These are phyloP conservation scores for Neoarthrinium moseri DNA, from an alignment of 2,329 filamentous ascomycete species.

Conservation along the genomic window DNA sequence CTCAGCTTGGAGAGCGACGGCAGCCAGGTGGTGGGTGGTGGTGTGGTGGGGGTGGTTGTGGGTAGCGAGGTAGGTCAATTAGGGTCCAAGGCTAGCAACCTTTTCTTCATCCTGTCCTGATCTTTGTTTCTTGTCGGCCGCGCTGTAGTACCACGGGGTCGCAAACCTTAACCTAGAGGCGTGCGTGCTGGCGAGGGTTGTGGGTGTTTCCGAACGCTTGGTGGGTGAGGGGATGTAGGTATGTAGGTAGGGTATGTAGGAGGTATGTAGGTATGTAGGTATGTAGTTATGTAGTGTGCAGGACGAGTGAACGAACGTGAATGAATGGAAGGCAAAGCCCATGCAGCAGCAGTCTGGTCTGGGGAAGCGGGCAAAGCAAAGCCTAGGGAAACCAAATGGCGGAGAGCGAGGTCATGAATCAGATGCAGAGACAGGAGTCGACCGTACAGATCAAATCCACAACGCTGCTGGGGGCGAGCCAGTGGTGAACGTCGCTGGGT, in stretches of 20 bases:
- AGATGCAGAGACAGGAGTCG: too few relatives aligned
- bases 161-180: constrained; percentile 1
- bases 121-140: too few relatives aligned
- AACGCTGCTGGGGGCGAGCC: too few relatives aligned
- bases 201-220: too few relatives aligned
- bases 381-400: background rate
- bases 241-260: too few relatives aligned
- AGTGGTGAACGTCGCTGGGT: constrained; percentile 7
- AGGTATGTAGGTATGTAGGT: too few relatives aligned
- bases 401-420: background rate
- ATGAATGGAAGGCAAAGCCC: too few relatives aligned
- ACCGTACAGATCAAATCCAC: too few relatives aligned
- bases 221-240: background rate
- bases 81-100: constrained; percentile 7
- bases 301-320: too few relatives aligned
- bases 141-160: constrained; percentile 3
- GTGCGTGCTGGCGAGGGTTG: too few relatives aligned
- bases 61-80: constrained; percentile 3
- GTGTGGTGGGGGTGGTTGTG: constrained; percentile 3
- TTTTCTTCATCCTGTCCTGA: constrained; percentile 9
- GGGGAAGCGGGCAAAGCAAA: background rate
- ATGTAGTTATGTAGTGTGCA: too few relatives aligned
- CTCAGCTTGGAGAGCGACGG: background rate
- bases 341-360: background rate
- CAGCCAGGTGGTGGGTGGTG: constrained; percentile 13